phyloP scores from a whole-genome alignment of 2,329 filamentous ascomycete species.

The Plectosphaerella plurivora region DNA sequence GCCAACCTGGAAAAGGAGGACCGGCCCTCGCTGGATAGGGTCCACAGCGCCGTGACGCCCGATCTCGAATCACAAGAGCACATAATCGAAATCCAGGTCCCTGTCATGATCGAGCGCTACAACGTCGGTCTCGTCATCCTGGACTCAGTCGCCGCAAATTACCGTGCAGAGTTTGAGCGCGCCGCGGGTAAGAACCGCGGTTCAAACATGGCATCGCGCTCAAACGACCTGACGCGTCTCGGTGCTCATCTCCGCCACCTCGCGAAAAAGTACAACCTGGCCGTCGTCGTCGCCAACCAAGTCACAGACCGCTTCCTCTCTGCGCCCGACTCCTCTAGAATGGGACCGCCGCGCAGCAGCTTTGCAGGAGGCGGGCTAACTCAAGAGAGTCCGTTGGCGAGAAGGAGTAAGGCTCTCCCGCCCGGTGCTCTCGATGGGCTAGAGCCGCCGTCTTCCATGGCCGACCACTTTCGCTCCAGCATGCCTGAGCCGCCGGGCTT shows the following conservation, averaged over 20 bases:
- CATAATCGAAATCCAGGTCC: conserved; percentile 88
- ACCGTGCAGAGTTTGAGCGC: conserved; percentile 81
- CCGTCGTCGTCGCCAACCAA: conserved; percentile 91
- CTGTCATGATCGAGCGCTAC: conserved; percentile 72
- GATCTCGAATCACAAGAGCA: conserved; percentile 95
- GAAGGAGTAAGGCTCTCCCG: conserved; percentile 29
- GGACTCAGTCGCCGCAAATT: conserved; percentile 94
- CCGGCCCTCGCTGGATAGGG: conserved; percentile 63
- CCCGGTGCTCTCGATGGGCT: conserved; percentile 13
- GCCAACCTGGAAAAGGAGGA: conserved; percentile 18
- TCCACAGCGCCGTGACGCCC: conserved; percentile 77
- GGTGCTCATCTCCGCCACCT: conserved; percentile 72
- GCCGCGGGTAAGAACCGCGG: conserved; percentile 28
- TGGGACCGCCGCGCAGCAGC: conserved; percentile 11
- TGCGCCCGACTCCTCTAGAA: conserved; percentile 14
- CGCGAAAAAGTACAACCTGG: conserved; percentile 69
- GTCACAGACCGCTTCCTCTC: conserved; percentile 78
- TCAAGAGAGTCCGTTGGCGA: conserved; percentile 47
- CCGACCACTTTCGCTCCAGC: conserved; percentile 28
- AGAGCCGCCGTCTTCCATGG: conserved; percentile 35
- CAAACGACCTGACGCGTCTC: conserved; percentile 70
- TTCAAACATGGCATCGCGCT: conserved; percentile 68
- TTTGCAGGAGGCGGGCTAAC: conserved; percentile 7
- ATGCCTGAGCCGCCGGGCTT: conserved; percentile 19
- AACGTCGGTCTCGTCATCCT: conserved; percentile 78